Evolutionary conservation across 352 stramenopile species (phyloP).

Genomic region (Pythium phragmiticola): DNA sequence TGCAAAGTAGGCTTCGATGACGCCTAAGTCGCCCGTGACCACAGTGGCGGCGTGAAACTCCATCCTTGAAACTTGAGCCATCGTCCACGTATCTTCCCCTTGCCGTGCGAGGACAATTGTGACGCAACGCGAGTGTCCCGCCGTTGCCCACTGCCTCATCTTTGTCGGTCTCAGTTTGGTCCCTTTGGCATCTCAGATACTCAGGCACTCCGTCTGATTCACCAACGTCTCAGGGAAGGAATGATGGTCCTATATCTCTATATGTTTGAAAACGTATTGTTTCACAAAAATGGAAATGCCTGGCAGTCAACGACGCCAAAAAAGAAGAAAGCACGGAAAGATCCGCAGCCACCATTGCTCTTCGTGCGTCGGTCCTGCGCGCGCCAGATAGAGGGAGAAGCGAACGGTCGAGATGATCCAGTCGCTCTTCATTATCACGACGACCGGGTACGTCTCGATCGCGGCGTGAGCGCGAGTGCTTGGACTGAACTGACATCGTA

Average conservation of each 20-base stretch:
- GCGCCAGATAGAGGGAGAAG: neutral
- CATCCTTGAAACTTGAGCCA: constrained; percentile 9
- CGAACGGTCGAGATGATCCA: constrained; percentile 89
- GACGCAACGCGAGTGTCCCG: neutral
- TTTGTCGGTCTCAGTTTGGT: neutral
- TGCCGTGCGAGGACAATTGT: neutral
- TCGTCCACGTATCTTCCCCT: neutral
- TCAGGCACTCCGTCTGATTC: neutral
- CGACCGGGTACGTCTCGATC: constrained; percentile 64
- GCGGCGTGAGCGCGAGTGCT: neutral
- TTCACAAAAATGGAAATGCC: constrained; percentile 2
- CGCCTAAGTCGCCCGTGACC: constrained; percentile 2
- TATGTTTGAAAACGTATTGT: constrained; percentile 2
- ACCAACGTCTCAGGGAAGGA: neutral
- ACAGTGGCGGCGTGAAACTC: constrained; percentile 9
- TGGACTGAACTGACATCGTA: neutral
- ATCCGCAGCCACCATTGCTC: constrained; percentile 10
- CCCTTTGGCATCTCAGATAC: constrained; percentile 12
- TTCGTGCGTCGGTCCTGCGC: neutral
- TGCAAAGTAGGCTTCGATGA: constrained; percentile 12
- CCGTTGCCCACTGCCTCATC: neutral
- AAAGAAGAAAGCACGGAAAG: constrained; percentile 24
- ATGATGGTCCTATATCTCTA: constrained; percentile 5
- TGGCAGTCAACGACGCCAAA: neutral
- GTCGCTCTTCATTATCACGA: constrained; percentile 97